phyloP scores from a whole-genome alignment of 257 asterid genomes.

The Solanum dulcamara region DNA sequence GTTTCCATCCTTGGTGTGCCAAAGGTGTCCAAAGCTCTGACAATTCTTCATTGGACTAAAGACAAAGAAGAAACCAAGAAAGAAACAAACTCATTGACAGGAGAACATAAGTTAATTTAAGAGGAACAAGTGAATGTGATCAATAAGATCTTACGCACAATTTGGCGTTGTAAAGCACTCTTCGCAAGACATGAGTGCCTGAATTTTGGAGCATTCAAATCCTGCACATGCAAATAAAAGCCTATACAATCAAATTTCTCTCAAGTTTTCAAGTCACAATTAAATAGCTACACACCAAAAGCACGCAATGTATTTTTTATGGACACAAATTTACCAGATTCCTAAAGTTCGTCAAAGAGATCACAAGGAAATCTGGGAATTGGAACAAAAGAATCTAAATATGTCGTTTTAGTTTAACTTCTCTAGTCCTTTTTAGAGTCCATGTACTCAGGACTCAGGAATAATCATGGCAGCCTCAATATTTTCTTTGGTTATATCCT shows the following conservation, averaged over 20 bases:
- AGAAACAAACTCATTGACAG: background rate
- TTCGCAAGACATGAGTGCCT: slow-evolving; percentile 75
- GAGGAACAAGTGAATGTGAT: background rate
- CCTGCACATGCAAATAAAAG: slow-evolving; percentile 33
- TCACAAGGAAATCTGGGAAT: background rate
- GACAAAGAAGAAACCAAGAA: background rate
- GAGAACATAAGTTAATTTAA: background rate
- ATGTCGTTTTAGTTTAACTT: background rate
- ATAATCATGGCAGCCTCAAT: background rate
- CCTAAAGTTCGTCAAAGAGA: background rate
- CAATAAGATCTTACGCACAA: slow-evolving; percentile 40
- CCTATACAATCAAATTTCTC: background rate
- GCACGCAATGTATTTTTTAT: background rate
- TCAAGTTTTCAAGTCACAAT: background rate
- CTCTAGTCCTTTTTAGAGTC: background rate
- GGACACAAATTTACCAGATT: background rate
- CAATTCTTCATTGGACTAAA: slow-evolving; percentile 41
- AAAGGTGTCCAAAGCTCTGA: slow-evolving; percentile 72
- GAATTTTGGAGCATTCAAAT: slow-evolving; percentile 80
- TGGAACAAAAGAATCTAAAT: background rate
- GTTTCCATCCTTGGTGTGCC: slow-evolving; percentile 55
- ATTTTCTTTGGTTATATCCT: background rate
- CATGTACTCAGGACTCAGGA: background rate
- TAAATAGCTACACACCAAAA: background rate
- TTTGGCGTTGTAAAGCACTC: slow-evolving; percentile 63